Evolutionary conservation across 345 rosid genomes (phyloP).

Genomic region (Citrus inodora): DNA sequence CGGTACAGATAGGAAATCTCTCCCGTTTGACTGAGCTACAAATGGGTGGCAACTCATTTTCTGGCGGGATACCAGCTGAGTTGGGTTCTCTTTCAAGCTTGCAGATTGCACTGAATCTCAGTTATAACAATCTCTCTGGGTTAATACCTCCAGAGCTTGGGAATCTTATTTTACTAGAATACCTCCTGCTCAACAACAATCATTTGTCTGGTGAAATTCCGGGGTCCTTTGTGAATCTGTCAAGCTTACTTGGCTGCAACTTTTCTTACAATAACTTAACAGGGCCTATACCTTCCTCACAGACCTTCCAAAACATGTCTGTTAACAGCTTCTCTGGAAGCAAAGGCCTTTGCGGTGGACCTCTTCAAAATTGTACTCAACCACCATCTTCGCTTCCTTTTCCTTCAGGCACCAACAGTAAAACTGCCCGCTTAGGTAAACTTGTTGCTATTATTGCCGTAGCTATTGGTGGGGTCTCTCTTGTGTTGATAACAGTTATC

Average conservation of each 20-base stretch:
- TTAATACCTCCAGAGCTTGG: conserved; percentile 70
- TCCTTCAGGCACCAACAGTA: conserved; percentile 18
- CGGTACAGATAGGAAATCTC: conserved; percentile 55
- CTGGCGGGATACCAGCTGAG: conserved; percentile 57
- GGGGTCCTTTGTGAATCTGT: conserved; percentile 50
- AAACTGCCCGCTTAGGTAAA: conserved; percentile 39
- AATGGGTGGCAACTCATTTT: conserved; percentile 79
- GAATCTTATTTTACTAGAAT: conserved; percentile 57
- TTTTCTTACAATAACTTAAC: conserved; percentile 70
- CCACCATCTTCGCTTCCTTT: conserved; percentile 29
- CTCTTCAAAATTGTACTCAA: conserved; percentile 47
- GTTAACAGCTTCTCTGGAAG: conserved; percentile 56
- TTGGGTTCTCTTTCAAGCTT: conserved; percentile 62
- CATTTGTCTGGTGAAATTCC: conserved; percentile 73
- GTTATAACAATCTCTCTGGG: conserved; percentile 75
- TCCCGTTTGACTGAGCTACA: conserved; percentile 69
- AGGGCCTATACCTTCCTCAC: conserved; percentile 59
- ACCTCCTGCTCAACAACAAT: conserved; percentile 75
- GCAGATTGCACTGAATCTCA: conserved; percentile 85
- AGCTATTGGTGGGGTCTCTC: conserved; percentile 65
- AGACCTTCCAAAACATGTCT: conserved; percentile 44
- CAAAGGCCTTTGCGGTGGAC: conserved; percentile 70
- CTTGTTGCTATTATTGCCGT: conserved; percentile 65
- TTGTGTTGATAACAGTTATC: conserved; percentile 54
- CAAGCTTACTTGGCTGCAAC: conserved; percentile 79